Evolutionary conservation across 1,284 basidiomycete species (phyloP).

Genomic region (Melanopsichium pennsylvanicum): DNA sequence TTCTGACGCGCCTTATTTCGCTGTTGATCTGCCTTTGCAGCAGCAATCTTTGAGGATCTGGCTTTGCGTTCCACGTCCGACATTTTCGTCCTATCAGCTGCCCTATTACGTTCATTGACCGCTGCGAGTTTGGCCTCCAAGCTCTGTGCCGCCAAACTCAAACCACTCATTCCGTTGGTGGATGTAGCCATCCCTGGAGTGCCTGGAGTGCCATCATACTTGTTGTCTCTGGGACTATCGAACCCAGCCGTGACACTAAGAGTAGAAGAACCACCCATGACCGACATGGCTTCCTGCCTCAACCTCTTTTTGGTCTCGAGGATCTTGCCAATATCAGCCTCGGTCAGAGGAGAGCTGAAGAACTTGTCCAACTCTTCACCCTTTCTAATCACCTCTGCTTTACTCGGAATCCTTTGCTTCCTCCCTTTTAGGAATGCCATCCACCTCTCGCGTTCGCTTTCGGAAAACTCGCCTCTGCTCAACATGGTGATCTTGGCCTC

Average conservation of each 20-base stretch:
- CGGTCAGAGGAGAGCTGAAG: slow-evolving; percentile 48
- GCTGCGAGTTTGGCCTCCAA: slow-evolving; percentile 73
- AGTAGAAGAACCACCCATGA: slow-evolving; percentile 25
- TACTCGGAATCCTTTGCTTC: slow-evolving; percentile 29
- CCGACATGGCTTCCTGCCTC: slow-evolving; percentile 22
- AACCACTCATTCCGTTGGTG: neutral
- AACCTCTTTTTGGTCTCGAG: slow-evolving; percentile 45
- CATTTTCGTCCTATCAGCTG: slow-evolving; percentile 79
- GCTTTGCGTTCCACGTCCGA: slow-evolving; percentile 76
- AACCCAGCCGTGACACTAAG: neutral
- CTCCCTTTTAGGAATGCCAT: slow-evolving; percentile 17
- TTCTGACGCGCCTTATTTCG: neutral
- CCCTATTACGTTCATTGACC: slow-evolving; percentile 87
- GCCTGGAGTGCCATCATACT: too few species aligned
- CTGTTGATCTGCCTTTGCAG: neutral
- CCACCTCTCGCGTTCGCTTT: slow-evolving; percentile 52
- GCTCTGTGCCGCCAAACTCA: slow-evolving; percentile 40
- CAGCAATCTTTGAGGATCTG: slow-evolving; percentile 67
- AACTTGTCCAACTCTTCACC: slow-evolving; percentile 50
- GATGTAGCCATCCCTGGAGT: neutral
- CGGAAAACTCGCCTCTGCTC: slow-evolving; percentile 35
- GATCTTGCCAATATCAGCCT: slow-evolving; percentile 51
- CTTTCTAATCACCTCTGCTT: slow-evolving; percentile 26
- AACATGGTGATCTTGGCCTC: slow-evolving; percentile 41
- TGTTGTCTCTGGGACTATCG: neutral